Conservation (phyloP, 345 rosid species). For the Theobroma cacao region DNA sequence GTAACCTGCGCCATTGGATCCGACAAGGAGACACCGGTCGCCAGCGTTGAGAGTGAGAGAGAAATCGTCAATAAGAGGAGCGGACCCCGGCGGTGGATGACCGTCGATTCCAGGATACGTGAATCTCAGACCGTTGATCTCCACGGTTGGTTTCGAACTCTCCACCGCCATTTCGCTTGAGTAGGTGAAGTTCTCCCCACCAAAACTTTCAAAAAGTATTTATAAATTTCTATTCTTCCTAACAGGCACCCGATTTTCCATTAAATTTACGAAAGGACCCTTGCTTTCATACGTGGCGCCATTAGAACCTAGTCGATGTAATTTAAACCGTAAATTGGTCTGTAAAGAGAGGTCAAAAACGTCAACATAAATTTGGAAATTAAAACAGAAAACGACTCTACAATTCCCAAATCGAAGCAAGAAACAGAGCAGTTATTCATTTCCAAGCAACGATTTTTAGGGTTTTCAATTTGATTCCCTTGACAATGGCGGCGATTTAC, state of each 20-base stretch:
- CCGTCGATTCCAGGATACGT: conserved; percentile 98
- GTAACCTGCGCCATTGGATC: conserved; percentile 97
- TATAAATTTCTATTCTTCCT: background rate
- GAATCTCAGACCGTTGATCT: conserved; percentile 75
- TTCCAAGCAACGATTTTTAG: conserved; percentile 1
- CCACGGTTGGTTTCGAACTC: conserved; percentile 45
- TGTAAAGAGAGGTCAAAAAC: background rate
- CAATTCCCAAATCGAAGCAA: background rate
- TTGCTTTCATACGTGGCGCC: background rate
- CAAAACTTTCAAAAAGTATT: background rate
- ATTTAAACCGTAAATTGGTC: background rate
- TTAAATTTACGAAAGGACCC: background rate
- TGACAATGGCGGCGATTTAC: conserved; percentile 68
- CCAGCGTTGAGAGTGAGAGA: conserved; percentile 53
- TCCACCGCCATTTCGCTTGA: conserved; percentile 34
- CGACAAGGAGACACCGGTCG: conserved; percentile 92
- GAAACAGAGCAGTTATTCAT: too few relatives aligned
- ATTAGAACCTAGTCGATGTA: background rate
- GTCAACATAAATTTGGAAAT: background rate
- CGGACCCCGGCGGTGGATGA: conserved; percentile 83
- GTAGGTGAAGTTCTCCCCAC: background rate
- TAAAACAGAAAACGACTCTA: background rate
- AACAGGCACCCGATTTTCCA: background rate
- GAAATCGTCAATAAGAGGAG: conserved; percentile 73
- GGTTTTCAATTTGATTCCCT: conserved; percentile 8